These are phyloP conservation scores for Tanacetum coccineum DNA, from an alignment of 129 eudicot genomes.

Conservation along the genomic window DNA sequence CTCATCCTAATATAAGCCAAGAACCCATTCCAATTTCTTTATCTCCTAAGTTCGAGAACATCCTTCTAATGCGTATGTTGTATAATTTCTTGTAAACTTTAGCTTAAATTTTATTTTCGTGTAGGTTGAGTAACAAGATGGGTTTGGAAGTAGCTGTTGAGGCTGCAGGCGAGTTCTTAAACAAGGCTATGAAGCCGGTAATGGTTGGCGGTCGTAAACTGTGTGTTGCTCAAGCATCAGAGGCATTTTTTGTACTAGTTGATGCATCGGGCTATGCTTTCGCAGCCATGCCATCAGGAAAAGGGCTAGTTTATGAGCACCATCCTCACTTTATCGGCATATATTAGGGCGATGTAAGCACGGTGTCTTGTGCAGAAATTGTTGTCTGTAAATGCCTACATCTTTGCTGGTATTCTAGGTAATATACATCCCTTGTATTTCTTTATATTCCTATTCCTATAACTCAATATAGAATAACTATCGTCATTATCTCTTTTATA, in stretches of 20 bases:
- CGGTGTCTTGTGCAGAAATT: constrained; percentile 50
- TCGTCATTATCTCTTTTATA: no score
- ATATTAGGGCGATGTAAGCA: constrained; percentile 59
- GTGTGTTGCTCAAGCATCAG: constrained; percentile 39
- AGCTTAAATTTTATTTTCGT: no score
- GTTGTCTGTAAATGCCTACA: constrained; percentile 53
- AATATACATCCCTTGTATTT: no score
- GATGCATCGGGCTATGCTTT: constrained; percentile 38
- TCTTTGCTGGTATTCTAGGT: constrained; percentile 32
- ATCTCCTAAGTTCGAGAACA: constrained; percentile 37
- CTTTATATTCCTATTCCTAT: no score
- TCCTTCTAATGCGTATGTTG: neutral
- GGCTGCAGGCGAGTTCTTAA: constrained; percentile 41
- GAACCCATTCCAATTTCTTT: constrained; percentile 71
- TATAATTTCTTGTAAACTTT: no score
- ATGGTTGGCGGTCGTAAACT: constrained; percentile 55
- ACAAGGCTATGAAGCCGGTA: constrained; percentile 55
- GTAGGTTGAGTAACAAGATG: constrained; percentile 55
- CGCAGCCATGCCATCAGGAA: constrained; percentile 49
- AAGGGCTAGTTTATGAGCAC: constrained; percentile 50
- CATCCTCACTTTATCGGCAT: constrained; percentile 61
- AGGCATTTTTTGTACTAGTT: constrained; percentile 44
- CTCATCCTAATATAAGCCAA: constrained; percentile 65
- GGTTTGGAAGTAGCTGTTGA: constrained; percentile 50
- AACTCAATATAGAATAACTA: no score